phyloP scores from a whole-genome alignment of 2,329 filamentous ascomycete species.

The Xylaria multiplex region DNA sequence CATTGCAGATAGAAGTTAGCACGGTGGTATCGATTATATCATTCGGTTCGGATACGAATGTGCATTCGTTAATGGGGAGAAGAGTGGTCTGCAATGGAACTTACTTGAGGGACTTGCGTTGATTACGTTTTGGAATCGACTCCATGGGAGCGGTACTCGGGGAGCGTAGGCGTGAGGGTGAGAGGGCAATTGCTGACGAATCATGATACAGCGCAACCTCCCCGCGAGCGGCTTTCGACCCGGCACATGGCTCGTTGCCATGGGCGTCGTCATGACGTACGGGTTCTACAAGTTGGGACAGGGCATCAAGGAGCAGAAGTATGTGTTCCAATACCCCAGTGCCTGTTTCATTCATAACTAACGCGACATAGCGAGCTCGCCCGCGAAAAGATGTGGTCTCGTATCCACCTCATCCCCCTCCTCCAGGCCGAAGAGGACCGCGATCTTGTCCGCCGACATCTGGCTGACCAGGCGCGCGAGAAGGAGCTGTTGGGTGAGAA shows the following conservation, averaged over 20 bases:
- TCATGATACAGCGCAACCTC: conserved; percentile 77
- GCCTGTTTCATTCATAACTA: conserved; percentile 4
- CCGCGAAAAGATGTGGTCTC: conserved; percentile 97
- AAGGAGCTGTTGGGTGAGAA: conserved; percentile 88
- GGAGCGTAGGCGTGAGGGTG: neutral
- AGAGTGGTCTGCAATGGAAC: neutral
- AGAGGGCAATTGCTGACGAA: conserved; percentile 16
- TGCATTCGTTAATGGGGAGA: neutral
- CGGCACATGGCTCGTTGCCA: conserved; percentile 77
- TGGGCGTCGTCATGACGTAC: conserved; percentile 83
- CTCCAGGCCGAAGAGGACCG: conserved; percentile 97
- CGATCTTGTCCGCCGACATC: conserved; percentile 87
- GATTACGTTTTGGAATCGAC: neutral
- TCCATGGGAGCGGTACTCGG: neutral
- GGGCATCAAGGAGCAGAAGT: conserved; percentile 93
- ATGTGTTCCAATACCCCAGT: neutral
- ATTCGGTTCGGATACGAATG: too few relatives aligned
- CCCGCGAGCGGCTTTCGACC: conserved; percentile 91
- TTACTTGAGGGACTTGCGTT: neutral
- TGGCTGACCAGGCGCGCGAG: conserved; percentile 89
- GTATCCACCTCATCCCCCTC: conserved; percentile 92
- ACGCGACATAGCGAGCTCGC: conserved; percentile 78
- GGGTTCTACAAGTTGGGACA: conserved; percentile 88
- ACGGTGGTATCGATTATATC: neutral
- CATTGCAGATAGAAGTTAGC: neutral